Base-by-base conservation (phyloP, 1,284 basidiomycete genomes). In the Ganoderma meredithae region DNA sequence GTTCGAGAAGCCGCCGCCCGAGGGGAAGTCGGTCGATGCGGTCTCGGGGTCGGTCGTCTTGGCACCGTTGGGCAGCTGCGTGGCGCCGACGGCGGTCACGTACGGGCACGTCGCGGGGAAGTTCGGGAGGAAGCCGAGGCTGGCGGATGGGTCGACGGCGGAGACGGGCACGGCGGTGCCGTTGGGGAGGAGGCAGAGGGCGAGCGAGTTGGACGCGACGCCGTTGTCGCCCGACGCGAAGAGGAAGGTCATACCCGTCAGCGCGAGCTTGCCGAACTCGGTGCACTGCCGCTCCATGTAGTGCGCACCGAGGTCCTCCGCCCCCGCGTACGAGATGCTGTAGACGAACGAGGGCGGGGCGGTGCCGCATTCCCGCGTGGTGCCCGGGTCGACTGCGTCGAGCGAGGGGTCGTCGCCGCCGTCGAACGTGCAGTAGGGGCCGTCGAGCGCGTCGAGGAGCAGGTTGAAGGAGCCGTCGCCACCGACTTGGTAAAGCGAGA, bases 341-440 rank as follows among this genome's bases (percentile, higher is more conserved):
- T 82, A 73, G 65, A 83, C 80, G 53, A 81, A 75, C 13, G 80
- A 73, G 0, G 78, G 77, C 27, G 76, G 71, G 41, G 77, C 73
- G 56, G 76, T 78, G 40, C 81, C 82, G 69, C 82, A 83, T 17
- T 78, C 77, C 58, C 78, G 77, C 82, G 74, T 79, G 79, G 53
- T 79, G 41, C 79, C 78, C 71, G 71, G 55, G 44, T 74, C 69
- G 25, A 63, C 70, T 22, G 71, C 76, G 63, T 79, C 74, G 17
- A 75, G 65, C 22, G 63, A 75, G 13, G 84, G 83, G 74, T 89
- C 85, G 49, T 91, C 89, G 1, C 89, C 88, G 13, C 88, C 88
- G 63, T 88, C 83, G 65, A 86, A 90, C 0, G 82, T 84, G 72
- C 90, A 91, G 78, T 84, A 92, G 1, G 81, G 77, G 2, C 75